Conservation (phyloP, 108 stramenopile species). For the Pseudonitzschia delicatissima region DNA sequence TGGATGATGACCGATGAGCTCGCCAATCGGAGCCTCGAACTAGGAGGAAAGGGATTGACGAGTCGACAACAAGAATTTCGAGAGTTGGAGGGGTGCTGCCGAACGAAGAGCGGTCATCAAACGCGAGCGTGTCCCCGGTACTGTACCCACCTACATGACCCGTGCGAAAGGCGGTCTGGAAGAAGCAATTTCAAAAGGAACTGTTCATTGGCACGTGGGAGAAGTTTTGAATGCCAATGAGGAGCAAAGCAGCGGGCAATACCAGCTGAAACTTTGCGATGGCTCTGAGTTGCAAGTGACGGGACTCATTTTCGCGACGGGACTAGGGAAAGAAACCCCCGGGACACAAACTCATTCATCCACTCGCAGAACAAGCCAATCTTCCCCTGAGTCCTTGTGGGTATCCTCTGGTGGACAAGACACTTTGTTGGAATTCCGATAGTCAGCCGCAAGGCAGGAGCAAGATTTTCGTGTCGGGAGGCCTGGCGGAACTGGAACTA, state of each 20-base stretch:
- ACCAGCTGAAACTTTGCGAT: not conserved
- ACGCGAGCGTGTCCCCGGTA: constrained; percentile 2
- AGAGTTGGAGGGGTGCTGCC: no score
- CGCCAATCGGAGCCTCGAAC: not conserved
- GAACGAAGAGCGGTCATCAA: constrained; percentile 15
- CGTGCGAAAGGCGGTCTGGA: not conserved
- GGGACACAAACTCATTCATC: not conserved
- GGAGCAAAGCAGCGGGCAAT: not conserved
- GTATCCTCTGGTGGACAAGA: constrained; percentile 9
- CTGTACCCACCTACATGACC: not conserved
- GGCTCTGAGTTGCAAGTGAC: not conserved
- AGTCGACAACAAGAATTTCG: constrained; percentile 14
- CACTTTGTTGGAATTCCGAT: constrained; percentile 3
- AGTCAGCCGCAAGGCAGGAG: not conserved
- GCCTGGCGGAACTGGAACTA: constrained; percentile 20
- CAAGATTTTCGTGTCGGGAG: constrained; percentile 13
- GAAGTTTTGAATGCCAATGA: not conserved
- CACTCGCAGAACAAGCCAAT: not conserved
- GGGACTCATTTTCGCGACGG: constrained; percentile 15
- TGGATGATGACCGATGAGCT: constrained; percentile 21
- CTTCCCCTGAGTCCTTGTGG: constrained; percentile 9
- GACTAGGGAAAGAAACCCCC: constrained; percentile 14
- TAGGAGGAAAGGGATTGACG: constrained; percentile 8
- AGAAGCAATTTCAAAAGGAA: constrained; percentile 11
- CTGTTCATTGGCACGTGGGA: constrained; percentile 6